These are phyloP conservation scores for Mortierella antarctica DNA, from an alignment of 192 early-diverging fungal species.

Conservation along the genomic window DNA sequence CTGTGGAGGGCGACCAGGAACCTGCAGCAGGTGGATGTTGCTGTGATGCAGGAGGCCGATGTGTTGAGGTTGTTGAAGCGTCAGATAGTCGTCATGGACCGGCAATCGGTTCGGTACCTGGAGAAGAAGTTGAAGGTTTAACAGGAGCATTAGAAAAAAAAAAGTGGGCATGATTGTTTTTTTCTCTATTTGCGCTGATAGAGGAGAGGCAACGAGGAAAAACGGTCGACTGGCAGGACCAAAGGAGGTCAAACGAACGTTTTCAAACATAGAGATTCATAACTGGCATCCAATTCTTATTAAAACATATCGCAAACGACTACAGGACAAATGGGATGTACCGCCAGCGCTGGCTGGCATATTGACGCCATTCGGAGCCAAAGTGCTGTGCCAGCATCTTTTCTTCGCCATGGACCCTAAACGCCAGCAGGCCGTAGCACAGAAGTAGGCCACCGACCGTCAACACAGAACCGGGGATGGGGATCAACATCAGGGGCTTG, in stretches of 20 bases:
- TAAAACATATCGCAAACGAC: neutral
- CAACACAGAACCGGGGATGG: slow-evolving; percentile 6
- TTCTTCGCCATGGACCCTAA: slow-evolving; percentile 28
- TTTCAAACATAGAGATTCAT: too few species aligned
- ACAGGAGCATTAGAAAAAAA: neutral
- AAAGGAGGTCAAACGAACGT: too few species aligned
- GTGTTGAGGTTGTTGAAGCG: slow-evolving; percentile 75
- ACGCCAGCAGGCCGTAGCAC: neutral
- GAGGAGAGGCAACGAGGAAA: neutral
- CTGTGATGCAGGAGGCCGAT: slow-evolving; percentile 72
- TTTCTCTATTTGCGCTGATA: neutral
- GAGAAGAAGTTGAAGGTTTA: slow-evolving; percentile 61
- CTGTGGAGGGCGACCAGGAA: slow-evolving; percentile 71
- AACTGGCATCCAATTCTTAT: neutral
- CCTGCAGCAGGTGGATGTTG: slow-evolving; percentile 66
- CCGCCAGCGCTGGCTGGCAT: slow-evolving; percentile 26
- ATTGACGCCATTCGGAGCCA: slow-evolving; percentile 20
- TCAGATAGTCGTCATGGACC: slow-evolving; percentile 75
- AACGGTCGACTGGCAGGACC: neutral
- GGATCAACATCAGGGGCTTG: slow-evolving; percentile 17
- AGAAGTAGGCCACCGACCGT: neutral
- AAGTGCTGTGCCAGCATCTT: slow-evolving; percentile 32
- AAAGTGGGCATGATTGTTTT: neutral
- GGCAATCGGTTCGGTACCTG: slow-evolving; percentile 70
- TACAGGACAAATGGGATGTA: slow-evolving; percentile 24